Evolutionary conservation across 2,329 filamentous ascomycete genomes (phyloP), one percentile per base, ranked within the genome.

Genomic region (Fusarium sp.): DNA sequence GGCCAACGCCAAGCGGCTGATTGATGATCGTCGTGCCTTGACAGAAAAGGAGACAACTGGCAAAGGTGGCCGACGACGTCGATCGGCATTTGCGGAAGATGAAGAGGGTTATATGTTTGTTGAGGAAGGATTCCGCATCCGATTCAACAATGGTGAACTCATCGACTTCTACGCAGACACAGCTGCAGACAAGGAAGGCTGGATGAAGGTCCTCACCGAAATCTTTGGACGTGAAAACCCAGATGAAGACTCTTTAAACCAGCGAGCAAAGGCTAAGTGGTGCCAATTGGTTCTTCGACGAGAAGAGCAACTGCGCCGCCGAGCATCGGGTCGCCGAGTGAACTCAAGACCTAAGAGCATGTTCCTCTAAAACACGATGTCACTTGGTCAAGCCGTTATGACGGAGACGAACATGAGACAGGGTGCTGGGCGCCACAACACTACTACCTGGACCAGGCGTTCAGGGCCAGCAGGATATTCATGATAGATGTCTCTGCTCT

Each of bases 71-170:
- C 91, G 89, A 72, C 92, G 96, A 42, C 92, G 96, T 57, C 94
- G 97, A 79, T 98, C 94, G 33, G 96, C 93, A 13, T 99, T 99
- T 79, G 94, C 95, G 3, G 96, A 98, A 80, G 96, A 99, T 71
- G 96, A 99, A 81, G 96, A 99, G 78, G 96, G 96, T 41, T 99
- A 99, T 84, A 97, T 98, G 92, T 99, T 99, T 79, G 95, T 99
- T 54, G 96, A 99, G 80, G 96, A 99, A 79, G 96, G 96, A 5
- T 99, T 99, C 91, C 93, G 96, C 39, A 97, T 99, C 78, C 93
- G 95, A 60, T 99, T 99, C 81, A 97, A 93, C 78, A 99, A 99
- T 76, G 96, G 96, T 66, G 96, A 99, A 82, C 90, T 97, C 68
- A 99, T 99, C 77, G 95, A 98, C 84, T 98, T 98, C 79, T 98